Percentiles rank a stretch among this genome's conserved stretches.
phyloP scores from a whole-genome alignment of 805 yeast species.

The Pichia scutulata region DNA sequence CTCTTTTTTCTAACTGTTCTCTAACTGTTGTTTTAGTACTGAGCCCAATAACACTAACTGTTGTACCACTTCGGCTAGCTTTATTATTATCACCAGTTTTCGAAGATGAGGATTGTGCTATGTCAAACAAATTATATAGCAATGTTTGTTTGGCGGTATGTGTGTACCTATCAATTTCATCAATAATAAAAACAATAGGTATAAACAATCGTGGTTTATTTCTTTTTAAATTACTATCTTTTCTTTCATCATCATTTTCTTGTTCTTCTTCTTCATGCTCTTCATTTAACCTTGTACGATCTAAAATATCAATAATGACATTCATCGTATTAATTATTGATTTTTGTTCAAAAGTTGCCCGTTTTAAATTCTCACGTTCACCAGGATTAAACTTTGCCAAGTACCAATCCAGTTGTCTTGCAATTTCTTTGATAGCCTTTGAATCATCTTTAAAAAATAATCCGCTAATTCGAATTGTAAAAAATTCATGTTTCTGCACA shows the following conservation, averaged over 20 bases:
- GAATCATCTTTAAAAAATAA: slow-evolving; percentile 65
- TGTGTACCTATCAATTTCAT: slow-evolving; percentile 79
- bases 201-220: slow-evolving; percentile 25
- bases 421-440: slow-evolving; percentile 77
- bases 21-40: slow-evolving; percentile 68
- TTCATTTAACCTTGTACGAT: slow-evolving; percentile 24
- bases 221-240: slow-evolving; percentile 5
- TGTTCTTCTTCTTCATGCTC: slow-evolving; percentile 16
- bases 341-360: slow-evolving; percentile 36
- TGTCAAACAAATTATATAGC: slow-evolving; percentile 79
- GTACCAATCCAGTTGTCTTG: slow-evolving; percentile 63
- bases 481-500: slow-evolving; percentile 43
- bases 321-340: slow-evolving; percentile 55
- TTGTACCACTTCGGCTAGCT: slow-evolving; percentile 28
- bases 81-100: slow-evolving; percentile 18
- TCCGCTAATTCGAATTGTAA: slow-evolving; percentile 63
- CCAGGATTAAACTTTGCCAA: slow-evolving; percentile 12
- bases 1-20: slow-evolving; percentile 85
- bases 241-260: slow-evolving; percentile 16
- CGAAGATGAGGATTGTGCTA: slow-evolving; percentile 49
- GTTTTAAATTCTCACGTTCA: slow-evolving; percentile 9
- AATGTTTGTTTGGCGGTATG: slow-evolving; percentile 69
- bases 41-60: slow-evolving; percentile 76
- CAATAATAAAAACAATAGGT: slow-evolving; percentile 71
- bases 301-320: slow-evolving; percentile 47